Conservation (phyloP, 805 yeast species). For the Candida adriatica region DNA sequence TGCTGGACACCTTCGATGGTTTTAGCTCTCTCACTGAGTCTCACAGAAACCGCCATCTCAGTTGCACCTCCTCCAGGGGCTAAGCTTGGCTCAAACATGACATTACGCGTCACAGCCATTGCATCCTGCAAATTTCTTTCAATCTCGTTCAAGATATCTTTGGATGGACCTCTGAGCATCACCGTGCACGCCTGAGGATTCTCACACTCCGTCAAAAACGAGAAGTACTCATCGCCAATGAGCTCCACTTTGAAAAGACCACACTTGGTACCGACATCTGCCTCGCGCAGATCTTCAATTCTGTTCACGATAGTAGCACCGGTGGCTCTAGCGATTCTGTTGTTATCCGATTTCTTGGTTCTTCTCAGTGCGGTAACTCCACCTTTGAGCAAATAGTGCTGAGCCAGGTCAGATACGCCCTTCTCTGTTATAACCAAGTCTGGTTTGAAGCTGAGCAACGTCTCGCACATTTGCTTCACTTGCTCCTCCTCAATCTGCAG, state of each 20-base stretch:
- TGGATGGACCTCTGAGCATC: constrained; percentile 90
- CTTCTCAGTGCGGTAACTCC: constrained; percentile 91
- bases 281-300: constrained; percentile 86
- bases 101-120: constrained; percentile 95
- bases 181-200: constrained; percentile 93
- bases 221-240: constrained; percentile 95
- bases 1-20: constrained; percentile 90
- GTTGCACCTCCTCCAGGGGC: constrained; percentile 99
- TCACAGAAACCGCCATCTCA: constrained; percentile 95
- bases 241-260: constrained; percentile 89
- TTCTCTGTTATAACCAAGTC: constrained; percentile 95
- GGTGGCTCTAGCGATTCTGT: constrained; percentile 93
- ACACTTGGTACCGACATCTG: constrained; percentile 84
- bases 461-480: constrained; percentile 80
- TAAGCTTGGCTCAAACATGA: constrained; percentile 86
- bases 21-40: constrained; percentile 84
- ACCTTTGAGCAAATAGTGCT: constrained; percentile 89
- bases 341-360: constrained; percentile 91
- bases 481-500: constrained; percentile 98
- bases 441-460: constrained; percentile 77
- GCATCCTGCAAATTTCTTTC: constrained; percentile 98
- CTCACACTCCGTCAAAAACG: constrained; percentile 72
- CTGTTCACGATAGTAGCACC: constrained; percentile 97
- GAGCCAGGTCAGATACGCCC: constrained; percentile 97
- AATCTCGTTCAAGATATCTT: constrained; percentile 91